Evolutionary conservation across 2,329 filamentous ascomycete genomes (phyloP).

Genomic region (Alternaria arbusti): DNA sequence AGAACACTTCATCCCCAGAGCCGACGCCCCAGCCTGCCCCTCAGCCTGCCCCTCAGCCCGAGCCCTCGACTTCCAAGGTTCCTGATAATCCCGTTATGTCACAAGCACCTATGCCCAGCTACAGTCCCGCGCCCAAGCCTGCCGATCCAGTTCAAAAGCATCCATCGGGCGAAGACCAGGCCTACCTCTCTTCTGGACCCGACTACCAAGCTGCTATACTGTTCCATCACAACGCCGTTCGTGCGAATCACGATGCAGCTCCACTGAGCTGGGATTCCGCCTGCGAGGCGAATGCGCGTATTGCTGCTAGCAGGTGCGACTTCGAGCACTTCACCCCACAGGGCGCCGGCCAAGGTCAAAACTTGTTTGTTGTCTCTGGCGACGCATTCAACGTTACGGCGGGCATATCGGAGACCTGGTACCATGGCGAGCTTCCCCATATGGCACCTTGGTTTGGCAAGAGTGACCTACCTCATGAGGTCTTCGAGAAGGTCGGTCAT

Average conservation of each 20-base stretch:
- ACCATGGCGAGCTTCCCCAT: constrained; percentile 76
- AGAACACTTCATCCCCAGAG: background rate
- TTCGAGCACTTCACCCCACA: constrained; percentile 66
- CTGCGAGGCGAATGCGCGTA: constrained; percentile 61
- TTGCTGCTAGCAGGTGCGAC: constrained; percentile 74
- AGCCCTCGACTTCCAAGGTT: background rate
- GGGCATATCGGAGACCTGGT: constrained; percentile 84
- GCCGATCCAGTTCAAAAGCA: constrained; percentile 13
- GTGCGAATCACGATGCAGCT: constrained; percentile 76
- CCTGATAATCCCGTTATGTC: constrained; percentile 4
- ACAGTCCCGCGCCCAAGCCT: background rate
- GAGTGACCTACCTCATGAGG: constrained; percentile 58
- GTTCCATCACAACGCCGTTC: constrained; percentile 85
- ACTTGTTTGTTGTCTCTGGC: constrained; percentile 75
- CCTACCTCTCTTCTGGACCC: constrained; percentile 27
- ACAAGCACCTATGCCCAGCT: background rate
- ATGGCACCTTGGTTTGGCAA: constrained; percentile 65
- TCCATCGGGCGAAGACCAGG: constrained; percentile 31
- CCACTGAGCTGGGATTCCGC: constrained; percentile 73
- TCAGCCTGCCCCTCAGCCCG: background rate
- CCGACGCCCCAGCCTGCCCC: background rate
- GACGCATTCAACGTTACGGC: constrained; percentile 64
- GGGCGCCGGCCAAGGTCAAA: constrained; percentile 77
- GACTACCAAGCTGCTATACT: constrained; percentile 52
- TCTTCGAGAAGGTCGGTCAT: constrained; percentile 43